Percentiles rank a stretch among this genome's conserved stretches.
Conservation (phyloP, 2,329 filamentous ascomycete genomes). For the Fusarium miscanthi region DNA sequence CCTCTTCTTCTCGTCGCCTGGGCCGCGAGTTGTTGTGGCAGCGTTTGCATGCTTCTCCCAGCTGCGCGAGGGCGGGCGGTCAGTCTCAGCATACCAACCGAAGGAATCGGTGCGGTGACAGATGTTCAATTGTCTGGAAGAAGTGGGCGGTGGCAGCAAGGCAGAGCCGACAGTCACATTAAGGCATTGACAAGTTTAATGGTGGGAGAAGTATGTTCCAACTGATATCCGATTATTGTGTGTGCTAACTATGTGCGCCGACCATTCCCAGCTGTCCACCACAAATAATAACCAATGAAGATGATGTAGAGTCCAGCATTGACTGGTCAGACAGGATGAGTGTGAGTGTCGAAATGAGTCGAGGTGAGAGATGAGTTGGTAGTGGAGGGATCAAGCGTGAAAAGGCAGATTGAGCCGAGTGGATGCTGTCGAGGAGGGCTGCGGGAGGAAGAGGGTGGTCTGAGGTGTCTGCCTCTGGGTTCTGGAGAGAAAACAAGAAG, state of each 20-base stretch:
- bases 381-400: too few relatives aligned
- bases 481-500: too few relatives aligned
- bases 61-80: accelerated
- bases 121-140: too few relatives aligned
- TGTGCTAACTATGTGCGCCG: background rate
- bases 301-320: background rate
- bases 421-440: background rate
- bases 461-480: background rate
- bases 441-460: background rate
- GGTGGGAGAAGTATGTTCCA: background rate
- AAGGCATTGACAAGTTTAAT: background rate
- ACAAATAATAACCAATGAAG: background rate
- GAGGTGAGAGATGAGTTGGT: background rate
- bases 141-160: too few relatives aligned
- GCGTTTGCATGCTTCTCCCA: accelerated
- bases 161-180: background rate
- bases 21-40: background rate
- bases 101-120: accelerated
- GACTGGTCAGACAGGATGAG: too few relatives aligned
- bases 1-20: accelerated
- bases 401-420: too few relatives aligned
- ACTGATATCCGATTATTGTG: background rate
- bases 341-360: background rate
- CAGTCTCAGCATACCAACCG: too few relatives aligned
- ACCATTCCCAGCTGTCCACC: accelerated